Evolutionary conservation across 2,329 filamentous ascomycete species (phyloP).

Genomic region (Huntiella moniliformis): DNA sequence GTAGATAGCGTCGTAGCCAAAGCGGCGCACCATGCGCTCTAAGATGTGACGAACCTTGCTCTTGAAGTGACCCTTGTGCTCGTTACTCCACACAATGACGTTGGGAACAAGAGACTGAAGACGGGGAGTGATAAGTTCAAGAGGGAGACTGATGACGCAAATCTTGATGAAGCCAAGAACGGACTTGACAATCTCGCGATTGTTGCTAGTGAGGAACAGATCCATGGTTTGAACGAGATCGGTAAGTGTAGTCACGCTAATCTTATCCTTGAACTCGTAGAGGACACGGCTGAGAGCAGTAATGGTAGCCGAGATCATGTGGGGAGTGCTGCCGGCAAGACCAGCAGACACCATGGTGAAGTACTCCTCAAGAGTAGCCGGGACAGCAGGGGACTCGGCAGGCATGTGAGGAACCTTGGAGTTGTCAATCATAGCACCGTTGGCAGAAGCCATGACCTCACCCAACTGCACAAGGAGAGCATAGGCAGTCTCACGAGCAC

Average conservation of each 20-base stretch:
- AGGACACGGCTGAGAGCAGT: slow-evolving; percentile 85
- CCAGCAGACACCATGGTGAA: slow-evolving; percentile 97
- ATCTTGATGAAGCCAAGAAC: slow-evolving; percentile 96
- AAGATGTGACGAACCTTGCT: slow-evolving; percentile 96
- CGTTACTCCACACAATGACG: slow-evolving; percentile 87
- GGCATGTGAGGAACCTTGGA: slow-evolving; percentile 78
- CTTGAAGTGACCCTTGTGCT: slow-evolving; percentile 94
- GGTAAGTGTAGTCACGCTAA: slow-evolving; percentile 50
- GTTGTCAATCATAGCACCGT: slow-evolving; percentile 62
- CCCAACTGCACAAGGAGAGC: slow-evolving; percentile 80
- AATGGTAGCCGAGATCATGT: slow-evolving; percentile 96
- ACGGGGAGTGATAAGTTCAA: slow-evolving; percentile 58
- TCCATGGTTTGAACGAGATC: slow-evolving; percentile 91
- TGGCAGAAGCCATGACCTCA: slow-evolving; percentile 48
- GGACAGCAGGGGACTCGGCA: slow-evolving; percentile 53
- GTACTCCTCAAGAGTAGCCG: slow-evolving; percentile 79
- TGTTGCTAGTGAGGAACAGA: slow-evolving; percentile 88
- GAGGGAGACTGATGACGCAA: slow-evolving; percentile 69
- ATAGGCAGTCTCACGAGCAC: slow-evolving; percentile 74
- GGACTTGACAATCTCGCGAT: slow-evolving; percentile 87
- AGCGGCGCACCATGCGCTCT: slow-evolving; percentile 81
- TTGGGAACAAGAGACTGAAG: slow-evolving; percentile 67
- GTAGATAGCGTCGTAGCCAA: slow-evolving; percentile 67
- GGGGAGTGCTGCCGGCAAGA: slow-evolving; percentile 75
- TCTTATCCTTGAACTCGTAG: slow-evolving; percentile 64